Evolutionary conservation across 441 rosid species (phyloP), one percentile per base, ranked within the genome.

Genomic region (Pelargonium myrrhifolium): DNA sequence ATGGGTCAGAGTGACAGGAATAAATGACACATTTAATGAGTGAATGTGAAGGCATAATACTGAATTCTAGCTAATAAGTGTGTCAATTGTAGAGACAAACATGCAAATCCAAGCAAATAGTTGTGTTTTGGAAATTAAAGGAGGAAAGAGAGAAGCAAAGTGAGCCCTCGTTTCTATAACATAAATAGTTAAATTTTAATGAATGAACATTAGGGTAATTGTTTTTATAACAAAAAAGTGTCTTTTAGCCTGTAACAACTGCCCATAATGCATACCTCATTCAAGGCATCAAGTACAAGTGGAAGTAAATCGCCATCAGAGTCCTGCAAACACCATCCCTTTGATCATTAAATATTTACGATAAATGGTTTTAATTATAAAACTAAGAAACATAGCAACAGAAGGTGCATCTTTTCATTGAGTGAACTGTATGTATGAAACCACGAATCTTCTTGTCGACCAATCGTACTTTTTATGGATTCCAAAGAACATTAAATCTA

Each of bases 221-320:
- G 21, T 58, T 53, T 20, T 18, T 20, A 43, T 55, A 53, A 64
- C 61, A 49, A 21, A 39, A 65, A 74, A 28, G 64, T 9, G 60
- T 43, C 55, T 49, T 21, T 70, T 37, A 62, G 39, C 55, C 31
- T 60, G 71, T 22, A 51, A 22, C n/a, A 66, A 20, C 35, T 20
- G 12, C 9, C 47, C 59, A 62, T 40, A 18, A 39, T 59, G 6
- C 76, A 62, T 80, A 94, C 99, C 99, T 95, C 99, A 81, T 87
- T 89, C 84, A 92, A 80, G 58, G 99, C 96, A 71, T 95, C 98
- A 73, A 95, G 78, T 66, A 92, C 99, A 75, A 86, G 82, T 51
- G 87, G 96, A 71, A 92, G 92, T 66, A 85, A 79, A 83, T 95
- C 93, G 28, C 74, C 92, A 72, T 84, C 94, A 66, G 90, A 80